These are phyloP conservation scores for Myxozyma geophila DNA, from an alignment of 805 yeast species.

Conservation along the genomic window DNA sequence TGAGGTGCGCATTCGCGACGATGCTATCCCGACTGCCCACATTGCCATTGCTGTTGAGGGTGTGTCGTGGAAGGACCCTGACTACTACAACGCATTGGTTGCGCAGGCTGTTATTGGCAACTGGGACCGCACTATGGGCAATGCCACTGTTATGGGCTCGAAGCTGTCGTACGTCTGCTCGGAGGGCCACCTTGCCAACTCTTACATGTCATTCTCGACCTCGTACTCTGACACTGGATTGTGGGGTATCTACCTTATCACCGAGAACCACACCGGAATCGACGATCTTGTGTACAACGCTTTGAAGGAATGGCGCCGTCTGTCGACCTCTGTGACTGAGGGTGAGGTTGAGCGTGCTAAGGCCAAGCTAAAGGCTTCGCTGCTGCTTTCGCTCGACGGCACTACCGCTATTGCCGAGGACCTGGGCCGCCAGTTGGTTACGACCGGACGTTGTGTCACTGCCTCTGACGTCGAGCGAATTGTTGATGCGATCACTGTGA, in stretches of 20 bases:
- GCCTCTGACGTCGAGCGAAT: conserved; percentile 76
- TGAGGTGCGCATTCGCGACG: conserved; percentile 82
- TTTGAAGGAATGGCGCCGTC: conserved; percentile 84
- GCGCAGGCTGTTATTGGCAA: conserved; percentile 97
- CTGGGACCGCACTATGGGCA: conserved; percentile 93
- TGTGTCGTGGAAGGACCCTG: conserved; percentile 95
- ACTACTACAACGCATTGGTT: conserved; percentile 91
- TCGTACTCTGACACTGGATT: conserved; percentile 96
- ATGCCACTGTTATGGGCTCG: conserved; percentile 83
- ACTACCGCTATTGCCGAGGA: conserved; percentile 97
- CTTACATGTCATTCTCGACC: conserved; percentile 95
- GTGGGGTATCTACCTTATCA: conserved; percentile 93
- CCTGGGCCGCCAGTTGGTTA: conserved; percentile 94
- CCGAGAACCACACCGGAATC: conserved; percentile 73
- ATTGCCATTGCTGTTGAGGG: conserved; percentile 97
- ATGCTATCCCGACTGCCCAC: conserved; percentile 83
- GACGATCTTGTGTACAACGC: conserved; percentile 74
- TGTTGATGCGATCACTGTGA: conserved; percentile 75
- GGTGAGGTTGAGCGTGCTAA: conserved; percentile 93
- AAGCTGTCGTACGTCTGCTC: conserved; percentile 73
- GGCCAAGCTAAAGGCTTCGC: conserved; percentile 90
- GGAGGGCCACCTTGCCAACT: conserved; percentile 75
- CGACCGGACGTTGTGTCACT: conserved; percentile 79
- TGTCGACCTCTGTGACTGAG: conserved; percentile 77
- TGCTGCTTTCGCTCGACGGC: conserved; percentile 87